phyloP scores from a whole-genome alignment of 1,284 basidiomycete genomes.

The Microstroma glucosiphilum region DNA sequence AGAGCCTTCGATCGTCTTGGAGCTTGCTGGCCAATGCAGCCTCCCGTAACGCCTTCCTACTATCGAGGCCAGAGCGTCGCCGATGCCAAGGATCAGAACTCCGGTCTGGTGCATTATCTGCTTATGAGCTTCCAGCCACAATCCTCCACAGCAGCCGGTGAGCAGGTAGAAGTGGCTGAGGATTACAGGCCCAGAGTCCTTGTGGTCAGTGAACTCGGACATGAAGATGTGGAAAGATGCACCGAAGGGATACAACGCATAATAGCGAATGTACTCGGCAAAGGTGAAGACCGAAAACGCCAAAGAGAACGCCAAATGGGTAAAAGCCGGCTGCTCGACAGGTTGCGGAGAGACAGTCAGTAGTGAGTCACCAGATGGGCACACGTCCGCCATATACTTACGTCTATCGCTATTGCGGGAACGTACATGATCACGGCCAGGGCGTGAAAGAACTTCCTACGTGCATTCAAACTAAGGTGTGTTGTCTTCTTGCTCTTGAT shows the following conservation, averaged over 20 bases:
- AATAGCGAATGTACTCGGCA: conserved; percentile 62
- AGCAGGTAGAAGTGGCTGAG: conserved; percentile 94
- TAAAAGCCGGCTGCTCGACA: conserved; percentile 74
- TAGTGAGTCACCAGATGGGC: conserved; percentile 3
- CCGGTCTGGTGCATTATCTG: conserved; percentile 67
- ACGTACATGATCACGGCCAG: conserved; percentile 92
- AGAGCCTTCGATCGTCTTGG: conserved; percentile 89
- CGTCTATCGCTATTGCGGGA: conserved; percentile 84
- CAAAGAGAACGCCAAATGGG: conserved; percentile 84
- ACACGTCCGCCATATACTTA: conserved; percentile 54
- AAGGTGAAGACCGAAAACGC: conserved; percentile 48
- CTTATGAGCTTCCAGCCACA: conserved; percentile 76
- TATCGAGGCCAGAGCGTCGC: conserved; percentile 88
- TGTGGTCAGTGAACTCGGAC: conserved; percentile 85
- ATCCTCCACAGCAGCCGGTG: conserved; percentile 82
- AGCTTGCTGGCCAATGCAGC: conserved; percentile 73
- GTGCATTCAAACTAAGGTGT: conserved; percentile 73
- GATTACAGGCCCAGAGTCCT: conserved; percentile 92
- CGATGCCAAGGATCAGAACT: conserved; percentile 80
- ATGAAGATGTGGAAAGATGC: conserved; percentile 91
- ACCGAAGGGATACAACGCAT: conserved; percentile 93
- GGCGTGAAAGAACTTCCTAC: conserved; percentile 94
- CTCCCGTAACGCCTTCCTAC: conserved; percentile 76
- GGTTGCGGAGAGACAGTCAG: conserved; percentile 9
- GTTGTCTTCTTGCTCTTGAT: background rate